Conservation (phyloP, 75 land plant genomes). For the Isoetes taiwanensis region DNA sequence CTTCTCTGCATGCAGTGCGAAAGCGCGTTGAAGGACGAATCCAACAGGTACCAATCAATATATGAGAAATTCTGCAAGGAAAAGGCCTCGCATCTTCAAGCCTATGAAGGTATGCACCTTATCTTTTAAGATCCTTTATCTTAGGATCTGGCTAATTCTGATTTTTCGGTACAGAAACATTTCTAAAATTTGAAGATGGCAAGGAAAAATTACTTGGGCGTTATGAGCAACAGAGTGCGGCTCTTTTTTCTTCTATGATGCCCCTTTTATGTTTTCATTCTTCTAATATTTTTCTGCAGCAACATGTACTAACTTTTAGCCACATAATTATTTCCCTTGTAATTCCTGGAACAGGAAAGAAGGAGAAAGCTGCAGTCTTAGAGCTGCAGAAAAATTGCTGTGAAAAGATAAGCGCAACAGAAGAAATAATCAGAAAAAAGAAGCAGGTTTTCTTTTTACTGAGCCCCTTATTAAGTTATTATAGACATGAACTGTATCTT, state of each 20-base stretch:
- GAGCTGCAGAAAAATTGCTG: conserved; percentile 51
- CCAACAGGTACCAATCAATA: conserved; percentile 41
- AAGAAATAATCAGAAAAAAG: conserved; percentile 51
- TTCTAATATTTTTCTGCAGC: background rate
- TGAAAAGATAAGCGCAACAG: conserved; percentile 46
- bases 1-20: conserved; percentile 36
- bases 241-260: background rate
- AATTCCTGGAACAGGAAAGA: conserved; percentile 40
- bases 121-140: background rate
- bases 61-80: conserved; percentile 58
- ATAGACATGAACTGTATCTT: background rate
- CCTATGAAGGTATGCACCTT: conserved; percentile 33
- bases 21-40: conserved; percentile 42
- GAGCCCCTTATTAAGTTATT: background rate
- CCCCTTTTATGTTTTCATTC: background rate
- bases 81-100: conserved; percentile 37
- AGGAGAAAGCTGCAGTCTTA: conserved; percentile 36
- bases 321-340: background rate
- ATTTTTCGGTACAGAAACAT: conserved; percentile 24
- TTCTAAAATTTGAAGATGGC: conserved; percentile 49
- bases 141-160: background rate
- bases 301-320: background rate
- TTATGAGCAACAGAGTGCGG: conserved; percentile 51
- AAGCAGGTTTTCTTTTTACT: conserved; percentile 30
- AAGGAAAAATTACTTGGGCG: conserved; percentile 38